Percentiles rank a stretch among this genome's conserved stretches.
Conservation (phyloP, 176 grass and related monocot genomes). For the Dendrocalamus sinicus region DNA sequence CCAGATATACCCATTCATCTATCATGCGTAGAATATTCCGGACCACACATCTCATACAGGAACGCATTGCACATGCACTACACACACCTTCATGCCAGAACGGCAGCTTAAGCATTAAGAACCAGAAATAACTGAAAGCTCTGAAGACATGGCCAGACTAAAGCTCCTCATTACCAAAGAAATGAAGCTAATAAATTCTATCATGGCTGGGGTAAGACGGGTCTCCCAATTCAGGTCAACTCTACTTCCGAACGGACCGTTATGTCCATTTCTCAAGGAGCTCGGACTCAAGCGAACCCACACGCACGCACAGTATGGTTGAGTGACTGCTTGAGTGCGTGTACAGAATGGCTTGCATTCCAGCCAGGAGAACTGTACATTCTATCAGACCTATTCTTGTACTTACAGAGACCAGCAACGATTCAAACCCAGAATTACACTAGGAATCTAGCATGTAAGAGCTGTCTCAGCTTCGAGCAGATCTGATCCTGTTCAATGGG, state of each 20-base stretch:
- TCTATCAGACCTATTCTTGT: constrained; percentile 40
- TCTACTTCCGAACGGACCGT: neutral
- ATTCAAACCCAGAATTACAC: neutral
- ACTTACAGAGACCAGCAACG: constrained; percentile 28
- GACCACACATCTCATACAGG: neutral
- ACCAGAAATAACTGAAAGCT: neutral
- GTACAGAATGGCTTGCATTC: neutral
- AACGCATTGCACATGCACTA: neutral
- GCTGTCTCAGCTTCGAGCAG: constrained; percentile 54
- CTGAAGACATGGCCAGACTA: neutral
- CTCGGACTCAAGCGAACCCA: neutral
- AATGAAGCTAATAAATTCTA: neutral
- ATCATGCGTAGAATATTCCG: neutral
- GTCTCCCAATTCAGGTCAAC: neutral
- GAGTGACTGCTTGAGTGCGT: neutral
- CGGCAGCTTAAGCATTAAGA: neutral
- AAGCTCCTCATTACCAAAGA: neutral
- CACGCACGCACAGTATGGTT: neutral
- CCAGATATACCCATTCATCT: neutral
- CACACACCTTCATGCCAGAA: neutral
- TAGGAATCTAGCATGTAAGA: neutral
- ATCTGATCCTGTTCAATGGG: constrained; percentile 49
- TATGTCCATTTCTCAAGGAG: neutral
- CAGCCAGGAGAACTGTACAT: constrained; percentile 36
- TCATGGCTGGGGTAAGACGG: neutral